Conservation (phyloP, 192 early-diverging fungal genomes). For the Linnemannia schmuckeri region DNA sequence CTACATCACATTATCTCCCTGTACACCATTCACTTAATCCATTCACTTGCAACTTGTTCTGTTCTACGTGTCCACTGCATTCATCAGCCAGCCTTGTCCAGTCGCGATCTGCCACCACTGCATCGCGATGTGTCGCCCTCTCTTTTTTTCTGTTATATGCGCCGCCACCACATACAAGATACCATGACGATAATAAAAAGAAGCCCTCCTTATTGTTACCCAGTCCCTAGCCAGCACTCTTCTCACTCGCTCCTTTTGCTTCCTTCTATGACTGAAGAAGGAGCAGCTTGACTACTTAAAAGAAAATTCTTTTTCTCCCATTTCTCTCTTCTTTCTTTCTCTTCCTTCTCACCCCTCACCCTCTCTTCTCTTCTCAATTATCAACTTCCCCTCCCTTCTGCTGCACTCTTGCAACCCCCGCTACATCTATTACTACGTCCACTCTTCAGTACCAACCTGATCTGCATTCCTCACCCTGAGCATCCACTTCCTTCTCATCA, state of each 20-base stretch:
- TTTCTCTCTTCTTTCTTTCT: constrained; percentile 17
- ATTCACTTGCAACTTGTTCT: neutral
- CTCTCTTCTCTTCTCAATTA: neutral
- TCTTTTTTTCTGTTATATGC: neutral
- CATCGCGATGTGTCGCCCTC: neutral
- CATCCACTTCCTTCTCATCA: neutral
- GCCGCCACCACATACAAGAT: neutral
- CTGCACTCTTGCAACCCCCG: neutral
- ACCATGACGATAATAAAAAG: neutral
- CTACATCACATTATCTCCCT: neutral
- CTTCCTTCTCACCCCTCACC: neutral
- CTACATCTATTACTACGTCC: constrained; percentile 9
- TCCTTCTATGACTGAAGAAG: neutral
- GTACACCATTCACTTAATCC: neutral
- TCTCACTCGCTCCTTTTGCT: neutral
- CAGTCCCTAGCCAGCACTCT: neutral
- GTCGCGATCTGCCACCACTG: neutral
- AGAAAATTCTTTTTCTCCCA: neutral
- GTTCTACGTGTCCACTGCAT: neutral
- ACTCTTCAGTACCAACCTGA: neutral
- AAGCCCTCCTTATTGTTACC: neutral
- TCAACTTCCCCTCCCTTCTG: too few species aligned
- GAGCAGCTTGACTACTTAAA: neutral
- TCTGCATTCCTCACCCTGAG: neutral
- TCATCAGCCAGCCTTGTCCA: neutral